These are phyloP conservation scores for Amniculicola lignicola DNA, from an alignment of 495 filamentous ascomycete species.

Conservation along the genomic window DNA sequence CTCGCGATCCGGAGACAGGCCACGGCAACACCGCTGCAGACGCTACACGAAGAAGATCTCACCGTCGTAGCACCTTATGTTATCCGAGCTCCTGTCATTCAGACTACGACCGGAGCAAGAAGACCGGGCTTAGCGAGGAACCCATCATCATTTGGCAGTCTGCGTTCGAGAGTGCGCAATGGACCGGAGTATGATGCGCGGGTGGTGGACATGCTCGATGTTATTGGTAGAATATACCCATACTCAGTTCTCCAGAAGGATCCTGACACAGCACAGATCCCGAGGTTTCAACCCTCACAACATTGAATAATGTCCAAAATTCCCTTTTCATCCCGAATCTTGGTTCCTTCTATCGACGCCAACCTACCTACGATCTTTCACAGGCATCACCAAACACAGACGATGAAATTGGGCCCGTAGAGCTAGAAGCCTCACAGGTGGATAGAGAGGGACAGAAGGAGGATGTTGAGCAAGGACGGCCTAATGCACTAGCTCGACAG, in stretches of 20 bases:
- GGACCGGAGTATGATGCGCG: slow-evolving; percentile 53
- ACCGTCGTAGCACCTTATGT: not conserved
- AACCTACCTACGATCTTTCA: slow-evolving; percentile 71
- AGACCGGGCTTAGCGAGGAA: slow-evolving; percentile 21
- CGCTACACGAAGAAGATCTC: slow-evolving; percentile 21
- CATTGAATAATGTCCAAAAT: slow-evolving; percentile 76
- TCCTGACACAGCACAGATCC: slow-evolving; percentile 53
- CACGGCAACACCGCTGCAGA: slow-evolving; percentile 26
- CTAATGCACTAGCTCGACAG: not conserved
- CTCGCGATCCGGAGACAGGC: slow-evolving; percentile 21
- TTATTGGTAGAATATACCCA: slow-evolving; percentile 63
- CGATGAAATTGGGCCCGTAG: slow-evolving; percentile 2
- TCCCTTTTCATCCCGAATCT: slow-evolving; percentile 73
- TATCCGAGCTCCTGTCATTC: not conserved
- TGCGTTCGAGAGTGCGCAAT: not conserved
- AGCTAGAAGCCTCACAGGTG: not conserved
- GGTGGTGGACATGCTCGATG: slow-evolving; percentile 67
- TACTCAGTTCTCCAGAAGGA: not conserved
- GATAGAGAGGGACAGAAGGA: not conserved
- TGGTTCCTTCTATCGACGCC: slow-evolving; percentile 54
- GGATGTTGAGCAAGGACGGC: not conserved
- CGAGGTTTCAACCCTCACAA: slow-evolving; percentile 69
- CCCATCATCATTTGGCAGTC: slow-evolving; percentile 5
- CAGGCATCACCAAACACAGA: slow-evolving; percentile 39
- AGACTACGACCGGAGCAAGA: not conserved